These are phyloP conservation scores for Fomitopsis schrenkii DNA, from an alignment of 1,284 basidiomycete genomes.

Conservation along the genomic window DNA sequence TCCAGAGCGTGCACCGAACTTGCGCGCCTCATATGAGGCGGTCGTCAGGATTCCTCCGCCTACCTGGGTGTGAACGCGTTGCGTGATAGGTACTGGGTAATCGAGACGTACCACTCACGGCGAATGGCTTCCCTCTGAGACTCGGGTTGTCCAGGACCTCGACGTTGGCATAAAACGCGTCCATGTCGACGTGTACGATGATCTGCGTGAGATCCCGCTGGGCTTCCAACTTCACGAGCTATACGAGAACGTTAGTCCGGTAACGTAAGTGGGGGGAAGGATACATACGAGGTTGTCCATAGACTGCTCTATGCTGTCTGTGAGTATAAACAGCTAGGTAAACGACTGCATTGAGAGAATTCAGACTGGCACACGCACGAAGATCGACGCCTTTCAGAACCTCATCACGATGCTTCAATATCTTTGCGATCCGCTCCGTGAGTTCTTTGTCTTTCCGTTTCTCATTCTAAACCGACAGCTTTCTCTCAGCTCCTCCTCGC, in stretches of 20 bases:
- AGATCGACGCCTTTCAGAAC: slow-evolving; percentile 53
- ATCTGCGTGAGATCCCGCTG: slow-evolving; percentile 77
- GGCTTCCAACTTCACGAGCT: slow-evolving; percentile 77
- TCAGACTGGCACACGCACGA: slow-evolving; percentile 36
- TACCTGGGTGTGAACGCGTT: slow-evolving; percentile 40
- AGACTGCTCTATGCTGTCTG: slow-evolving; percentile 49
- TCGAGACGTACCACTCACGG: slow-evolving; percentile 46
- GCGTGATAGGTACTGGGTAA: too few species aligned
- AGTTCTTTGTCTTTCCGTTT: slow-evolving; percentile 80
- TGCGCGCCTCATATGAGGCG: slow-evolving; percentile 89
- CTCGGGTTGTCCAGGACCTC: slow-evolving; percentile 78
- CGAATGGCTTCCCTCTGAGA: slow-evolving; percentile 83
- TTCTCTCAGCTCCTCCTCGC: not conserved
- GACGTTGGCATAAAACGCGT: slow-evolving; percentile 74
- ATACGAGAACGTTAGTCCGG: not conserved
- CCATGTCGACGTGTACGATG: slow-evolving; percentile 88
- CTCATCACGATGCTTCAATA: slow-evolving; percentile 66
- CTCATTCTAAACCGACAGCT: slow-evolving; percentile 54
- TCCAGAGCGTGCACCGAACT: slow-evolving; percentile 83
- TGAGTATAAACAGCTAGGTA: not conserved
- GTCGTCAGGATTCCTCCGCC: slow-evolving; percentile 79
- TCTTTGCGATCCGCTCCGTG: slow-evolving; percentile 64
- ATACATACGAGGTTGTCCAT: slow-evolving; percentile 48
- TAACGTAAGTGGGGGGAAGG: not conserved
- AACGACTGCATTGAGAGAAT: not conserved